Evolutionary conservation across 2,329 filamentous ascomycete genomes (phyloP), one percentile per base, ranked within the genome.

Genomic region (Calycina marina): DNA sequence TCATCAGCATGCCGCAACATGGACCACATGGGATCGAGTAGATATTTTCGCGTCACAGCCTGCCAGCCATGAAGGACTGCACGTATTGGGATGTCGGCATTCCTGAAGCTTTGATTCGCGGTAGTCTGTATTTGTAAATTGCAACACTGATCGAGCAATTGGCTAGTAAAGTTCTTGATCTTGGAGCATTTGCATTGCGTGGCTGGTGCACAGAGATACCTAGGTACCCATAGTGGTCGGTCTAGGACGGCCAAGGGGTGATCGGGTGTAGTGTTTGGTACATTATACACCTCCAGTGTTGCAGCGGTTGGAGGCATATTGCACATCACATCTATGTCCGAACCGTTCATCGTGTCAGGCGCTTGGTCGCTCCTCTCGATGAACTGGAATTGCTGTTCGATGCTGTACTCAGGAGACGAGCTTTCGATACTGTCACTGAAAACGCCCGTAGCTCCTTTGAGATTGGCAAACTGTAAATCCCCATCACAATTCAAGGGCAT

Each of bases 161-260:
- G n/a, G 26, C 14, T 28, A 2, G 26, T 14, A 6, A 28, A 15
- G 12, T 14, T 12, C 11, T 14, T 28, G 12, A 15, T 13, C 26
- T 28, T 28, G 5, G 26, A 28, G 26, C 26, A 28, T n/a, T 22
- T 22, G n/a, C 26, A 28, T 14, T 28, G 26, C 5, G 26, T 15
- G n/a, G 15, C 14, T 12, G 10, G 10, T 14, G 26, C n/a, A n/a
- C 20, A 22, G 8, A 22, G n/a, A n/a, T 22, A 8, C 20, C 20
- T 22, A 22, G n/a, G 20, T 15, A 4, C n/a, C 26, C 26, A 28
- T 2, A 14, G n/a, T 5, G n/a, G 14, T 10, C 15, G n/a, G 5
- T 14, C 26, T 10, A 28, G 11, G 5, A 28, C 13, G 26, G 26
- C 2, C 4, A 28, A 15, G n/a, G 12, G 10, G 11, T n/a, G n/a